A percentile compares a stretch with the other conserved stretches of the same genome.
Evolutionary conservation across 768 basidiomycete genomes (phyloP).

Genomic region (Suillus ampliporus): DNA sequence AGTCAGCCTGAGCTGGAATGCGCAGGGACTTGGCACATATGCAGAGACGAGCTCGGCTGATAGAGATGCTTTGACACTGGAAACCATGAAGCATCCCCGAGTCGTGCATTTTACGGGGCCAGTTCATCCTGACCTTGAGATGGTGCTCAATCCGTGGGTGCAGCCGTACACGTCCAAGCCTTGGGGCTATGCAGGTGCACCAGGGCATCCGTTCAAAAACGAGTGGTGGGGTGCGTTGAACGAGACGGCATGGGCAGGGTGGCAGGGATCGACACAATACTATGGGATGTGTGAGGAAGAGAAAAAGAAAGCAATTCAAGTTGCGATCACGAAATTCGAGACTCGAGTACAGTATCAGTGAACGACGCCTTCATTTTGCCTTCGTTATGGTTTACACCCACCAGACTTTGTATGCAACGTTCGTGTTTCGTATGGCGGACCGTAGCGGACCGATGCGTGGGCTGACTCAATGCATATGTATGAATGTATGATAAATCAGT

Average conservation of each 20-base stretch:
- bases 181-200: constrained; percentile 61
- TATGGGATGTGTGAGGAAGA: constrained; percentile 21
- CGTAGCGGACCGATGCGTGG: no score
- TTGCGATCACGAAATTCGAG: not conserved
- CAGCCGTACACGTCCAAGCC: constrained; percentile 61
- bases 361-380: not conserved
- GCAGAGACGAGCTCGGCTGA: constrained; percentile 42
- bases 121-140: constrained; percentile 49
- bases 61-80: constrained; percentile 38
- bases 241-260: constrained; percentile 50
- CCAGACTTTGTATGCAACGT: no score
- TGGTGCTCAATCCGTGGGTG: constrained; percentile 55
- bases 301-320: constrained; percentile 20
- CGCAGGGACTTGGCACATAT: constrained; percentile 62
- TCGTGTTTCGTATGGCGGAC: no score
- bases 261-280: constrained; percentile 31
- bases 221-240: constrained; percentile 54
- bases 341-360: not conserved
- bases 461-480: no score
- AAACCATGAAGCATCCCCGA: constrained; percentile 44
- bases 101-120: constrained; percentile 68
- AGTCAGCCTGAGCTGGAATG: constrained; percentile 55
- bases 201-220: constrained; percentile 51
- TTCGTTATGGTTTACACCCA: not conserved
- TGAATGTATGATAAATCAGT: no score